A percentile compares a stretch with the other conserved stretches of the same genome.
Conservation (phyloP, 1,139 yeast species). For the Blastobotrys serpentis region DNA sequence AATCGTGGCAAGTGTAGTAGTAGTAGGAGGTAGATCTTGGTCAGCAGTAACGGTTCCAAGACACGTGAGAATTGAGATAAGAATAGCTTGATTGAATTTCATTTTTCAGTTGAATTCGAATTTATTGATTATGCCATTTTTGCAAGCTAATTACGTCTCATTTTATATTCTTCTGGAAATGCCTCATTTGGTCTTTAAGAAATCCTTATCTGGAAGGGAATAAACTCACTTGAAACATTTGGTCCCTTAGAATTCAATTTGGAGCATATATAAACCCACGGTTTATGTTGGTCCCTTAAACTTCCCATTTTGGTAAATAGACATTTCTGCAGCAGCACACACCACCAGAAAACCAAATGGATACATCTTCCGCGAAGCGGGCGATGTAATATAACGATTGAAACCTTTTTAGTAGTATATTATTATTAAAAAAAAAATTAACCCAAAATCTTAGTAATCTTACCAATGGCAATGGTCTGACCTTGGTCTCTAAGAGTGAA, state of each 20-base stretch:
- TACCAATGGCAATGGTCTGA: constrained; percentile 96
- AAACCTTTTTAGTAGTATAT: too few species aligned
- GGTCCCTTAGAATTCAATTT: not conserved
- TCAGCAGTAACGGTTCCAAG: not conserved
- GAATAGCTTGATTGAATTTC: not conserved
- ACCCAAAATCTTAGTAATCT: constrained; percentile 53
- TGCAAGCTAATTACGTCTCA: not conserved
- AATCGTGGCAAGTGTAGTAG: not conserved
- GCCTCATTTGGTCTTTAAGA: not conserved
- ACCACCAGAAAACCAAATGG: too few species aligned
- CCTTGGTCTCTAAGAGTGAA: constrained; percentile 99
- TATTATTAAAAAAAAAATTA: constrained; percentile 18
- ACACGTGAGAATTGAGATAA: not conserved
- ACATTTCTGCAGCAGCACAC: too few species aligned
- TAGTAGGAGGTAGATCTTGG: not conserved
- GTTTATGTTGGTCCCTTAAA: not conserved
- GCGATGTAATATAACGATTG: too few species aligned
- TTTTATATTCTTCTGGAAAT: not conserved
- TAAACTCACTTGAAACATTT: not conserved
- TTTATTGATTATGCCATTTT: not conserved
- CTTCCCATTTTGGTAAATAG: not conserved
- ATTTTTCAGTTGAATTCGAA: not conserved
- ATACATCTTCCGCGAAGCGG: too few species aligned
- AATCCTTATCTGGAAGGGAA: not conserved
- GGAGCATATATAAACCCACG: not conserved